Base-by-base conservation (phyloP, 257 asterid species). In the Gentiana dahurica region DNA sequence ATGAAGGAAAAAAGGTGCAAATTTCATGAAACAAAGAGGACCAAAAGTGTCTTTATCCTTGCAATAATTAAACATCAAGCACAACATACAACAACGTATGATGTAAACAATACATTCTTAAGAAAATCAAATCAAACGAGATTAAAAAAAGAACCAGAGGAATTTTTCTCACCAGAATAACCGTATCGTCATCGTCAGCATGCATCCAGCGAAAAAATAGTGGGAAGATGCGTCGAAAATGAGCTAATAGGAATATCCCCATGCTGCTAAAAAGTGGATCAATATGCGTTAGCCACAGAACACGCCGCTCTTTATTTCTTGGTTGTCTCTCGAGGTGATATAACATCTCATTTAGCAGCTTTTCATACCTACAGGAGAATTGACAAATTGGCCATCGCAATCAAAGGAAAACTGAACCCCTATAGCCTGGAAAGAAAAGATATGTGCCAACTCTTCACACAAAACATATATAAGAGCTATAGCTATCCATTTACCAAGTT, bases 141-240 rank as follows among this genome's bases (percentile, higher is more conserved):
- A 10, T 0, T 7, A 24, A 5, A 65, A 57, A 55, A 74, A 41
- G 2, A 41, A 41, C 46, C 46, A 41, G 46, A 65, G 63, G 50
- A 59, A 60, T 39, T 54, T 43, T 32, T 54, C 79, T 68, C 66
- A 91, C 98, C 87, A 91, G 79, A 66, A 80, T 52, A 68, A 91
- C 83, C 6, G 98, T 91, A 52, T 67, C 83, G 67, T 91, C 95
- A 65, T 87, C 98, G 64, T 91, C 95, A 44, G 81, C 85, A 71
- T 91, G 96, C 84, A 91, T 77, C 96, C 96, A 91, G 65, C 73
- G 75, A 55, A 82, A 87, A 90, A 87, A 83, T 52, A 91, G 95
- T 3, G 93, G 96, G 66, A 91, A 91, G 62, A 91, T 70, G 4
- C 82, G 77, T 68, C 95, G 78, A 69, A 81, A 91, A 77, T 91